Conservation (phyloP, 805 yeast species). For the Pichia phayaonensis region DNA sequence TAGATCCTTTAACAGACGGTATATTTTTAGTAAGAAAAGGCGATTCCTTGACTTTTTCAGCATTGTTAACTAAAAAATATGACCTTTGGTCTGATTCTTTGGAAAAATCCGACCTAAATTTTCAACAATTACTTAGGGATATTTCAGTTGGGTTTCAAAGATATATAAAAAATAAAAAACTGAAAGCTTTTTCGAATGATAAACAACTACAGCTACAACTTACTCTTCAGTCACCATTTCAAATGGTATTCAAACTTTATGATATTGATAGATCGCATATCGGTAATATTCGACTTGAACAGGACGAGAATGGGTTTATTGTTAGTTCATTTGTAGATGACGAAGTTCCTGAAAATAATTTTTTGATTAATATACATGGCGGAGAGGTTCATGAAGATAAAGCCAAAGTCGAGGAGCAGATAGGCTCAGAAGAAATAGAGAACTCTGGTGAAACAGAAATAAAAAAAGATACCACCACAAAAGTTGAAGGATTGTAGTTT, state of each 20-base stretch:
- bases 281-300: constrained; percentile 11
- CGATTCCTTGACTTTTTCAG: not conserved
- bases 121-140: constrained; percentile 1
- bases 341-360: constrained; percentile 5
- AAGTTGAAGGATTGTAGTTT: not conserved
- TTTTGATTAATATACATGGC: not conserved
- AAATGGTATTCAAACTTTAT: constrained; percentile 8
- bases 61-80: constrained; percentile 5
- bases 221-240: not conserved
- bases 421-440: not conserved
- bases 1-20: constrained; percentile 8
- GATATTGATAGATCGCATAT: constrained; percentile 10
- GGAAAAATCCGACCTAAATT: not conserved
- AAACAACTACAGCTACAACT: not conserved
- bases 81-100: not conserved
- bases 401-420: not conserved
- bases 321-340: constrained; percentile 9
- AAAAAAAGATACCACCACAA: not conserved
- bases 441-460: not conserved
- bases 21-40: constrained; percentile 1
- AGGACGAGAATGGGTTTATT: constrained; percentile 8
- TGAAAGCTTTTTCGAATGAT: not conserved
- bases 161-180: not conserved
- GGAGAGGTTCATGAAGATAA: not conserved
- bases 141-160: constrained; percentile 4